Conservation (phyloP, 164 flowering plant genomes). For the Hamamelis virginiana region DNA sequence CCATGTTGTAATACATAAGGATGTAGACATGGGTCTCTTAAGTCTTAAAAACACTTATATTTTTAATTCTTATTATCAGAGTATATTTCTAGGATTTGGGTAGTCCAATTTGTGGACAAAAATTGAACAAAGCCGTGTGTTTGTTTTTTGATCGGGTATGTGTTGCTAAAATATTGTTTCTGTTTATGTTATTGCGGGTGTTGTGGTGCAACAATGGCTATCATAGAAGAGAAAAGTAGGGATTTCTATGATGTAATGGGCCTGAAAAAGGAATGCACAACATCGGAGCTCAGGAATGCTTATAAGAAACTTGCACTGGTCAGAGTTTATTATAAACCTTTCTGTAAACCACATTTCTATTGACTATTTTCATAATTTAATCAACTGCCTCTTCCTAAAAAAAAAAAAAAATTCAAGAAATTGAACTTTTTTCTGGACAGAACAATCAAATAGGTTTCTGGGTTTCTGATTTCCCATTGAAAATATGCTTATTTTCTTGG, state of each 20-base stretch:
- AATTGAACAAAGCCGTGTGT: too few relatives aligned
- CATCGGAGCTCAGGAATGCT: constrained; percentile 60
- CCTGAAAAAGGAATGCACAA: constrained; percentile 72
- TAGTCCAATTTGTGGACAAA: constrained; percentile 24
- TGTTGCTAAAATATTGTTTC: too few relatives aligned
- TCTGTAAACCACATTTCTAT: too few relatives aligned
- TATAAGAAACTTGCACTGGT: constrained; percentile 94
- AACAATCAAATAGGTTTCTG: background rate
- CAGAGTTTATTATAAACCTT: constrained; percentile 17
- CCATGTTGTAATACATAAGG: too few relatives aligned
- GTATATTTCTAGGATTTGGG: too few relatives aligned
- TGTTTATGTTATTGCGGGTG: constrained; percentile 6
- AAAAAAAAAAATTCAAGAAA: too few relatives aligned
- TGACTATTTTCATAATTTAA: background rate
- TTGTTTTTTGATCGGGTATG: too few relatives aligned
- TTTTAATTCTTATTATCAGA: background rate
- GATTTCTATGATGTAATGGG: constrained; percentile 79
- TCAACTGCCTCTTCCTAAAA: too few relatives aligned
- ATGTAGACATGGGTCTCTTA: constrained; percentile 17
- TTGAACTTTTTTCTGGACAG: background rate
- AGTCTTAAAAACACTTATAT: background rate
- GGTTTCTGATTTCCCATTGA: background rate
- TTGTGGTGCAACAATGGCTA: constrained; percentile 37
- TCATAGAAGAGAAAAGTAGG: constrained; percentile 36
- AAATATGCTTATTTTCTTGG: background rate